Conservation (phyloP, 352 stramenopile species). For the Phytophthora citrophthora region DNA sequence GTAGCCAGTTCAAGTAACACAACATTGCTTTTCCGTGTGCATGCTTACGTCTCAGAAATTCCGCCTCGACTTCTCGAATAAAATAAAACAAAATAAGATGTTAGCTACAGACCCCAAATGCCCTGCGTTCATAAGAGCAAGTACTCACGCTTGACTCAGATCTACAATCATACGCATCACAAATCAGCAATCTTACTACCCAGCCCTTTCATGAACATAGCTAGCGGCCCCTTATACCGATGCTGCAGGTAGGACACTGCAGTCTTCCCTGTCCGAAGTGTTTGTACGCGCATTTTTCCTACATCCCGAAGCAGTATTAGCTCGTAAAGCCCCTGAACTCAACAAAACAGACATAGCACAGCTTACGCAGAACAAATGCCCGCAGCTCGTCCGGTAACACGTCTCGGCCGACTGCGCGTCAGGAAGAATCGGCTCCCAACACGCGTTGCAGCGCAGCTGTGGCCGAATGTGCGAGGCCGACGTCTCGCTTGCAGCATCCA, state of each 20-base stretch:
- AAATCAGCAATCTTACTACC: neutral
- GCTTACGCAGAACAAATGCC: constrained; percentile 75
- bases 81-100: neutral
- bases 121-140: neutral
- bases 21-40: neutral
- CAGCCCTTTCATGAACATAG: neutral
- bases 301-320: neutral
- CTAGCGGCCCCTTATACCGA: constrained; percentile 33
- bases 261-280: constrained; percentile 72
- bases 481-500: constrained; percentile 47
- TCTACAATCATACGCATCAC: constrained; percentile 31
- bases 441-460: constrained; percentile 77
- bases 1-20: neutral
- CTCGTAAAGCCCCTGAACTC: neutral
- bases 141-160: constrained; percentile 56
- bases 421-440: constrained; percentile 73
- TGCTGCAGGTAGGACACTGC: constrained; percentile 64
- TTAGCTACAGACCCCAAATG: neutral
- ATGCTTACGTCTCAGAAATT: constrained; percentile 72
- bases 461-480: constrained; percentile 47
- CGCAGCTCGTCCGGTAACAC: constrained; percentile 80
- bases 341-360: neutral
- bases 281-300: constrained; percentile 90
- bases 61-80: constrained; percentile 42
- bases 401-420: constrained; percentile 73